phyloP scores from a whole-genome alignment of 345 rosid genomes.

The Hibiscus mutabilis region DNA sequence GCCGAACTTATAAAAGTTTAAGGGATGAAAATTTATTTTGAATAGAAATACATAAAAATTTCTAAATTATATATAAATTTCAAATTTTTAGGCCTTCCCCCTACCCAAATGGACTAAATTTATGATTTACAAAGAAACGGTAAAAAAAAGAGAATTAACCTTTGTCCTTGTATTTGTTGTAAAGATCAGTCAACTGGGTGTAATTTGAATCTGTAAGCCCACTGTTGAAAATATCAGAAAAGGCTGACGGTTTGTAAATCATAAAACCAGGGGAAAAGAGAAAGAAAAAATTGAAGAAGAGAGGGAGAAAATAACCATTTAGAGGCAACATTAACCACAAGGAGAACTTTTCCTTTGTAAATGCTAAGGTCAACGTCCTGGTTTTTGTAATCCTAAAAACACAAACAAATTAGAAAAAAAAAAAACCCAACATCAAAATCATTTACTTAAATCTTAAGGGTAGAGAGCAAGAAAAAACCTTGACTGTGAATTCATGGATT shows the following conservation, averaged over 20 bases:
- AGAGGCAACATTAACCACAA: constrained; percentile 87
- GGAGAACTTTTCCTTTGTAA: constrained; percentile 76
- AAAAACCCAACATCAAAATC: not conserved
- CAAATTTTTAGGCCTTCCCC: too few species aligned
- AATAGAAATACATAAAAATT: too few species aligned
- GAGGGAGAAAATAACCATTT: constrained; percentile 49
- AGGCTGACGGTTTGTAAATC: not conserved
- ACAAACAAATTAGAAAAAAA: not conserved
- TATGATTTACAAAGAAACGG: not conserved
- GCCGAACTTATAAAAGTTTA: too few species aligned
- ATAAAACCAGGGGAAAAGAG: not conserved
- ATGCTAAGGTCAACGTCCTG: constrained; percentile 60
- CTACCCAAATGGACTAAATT: too few species aligned
- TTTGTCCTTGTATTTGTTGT: constrained; percentile 57
- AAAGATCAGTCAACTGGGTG: constrained; percentile 73
- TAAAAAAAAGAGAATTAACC: constrained; percentile 29
- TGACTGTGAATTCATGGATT: constrained; percentile 63
- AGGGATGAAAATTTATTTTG: too few species aligned
- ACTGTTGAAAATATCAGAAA: constrained; percentile 32
- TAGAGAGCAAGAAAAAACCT: constrained; percentile 31
- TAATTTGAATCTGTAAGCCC: constrained; percentile 77
- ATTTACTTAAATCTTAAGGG: not conserved
- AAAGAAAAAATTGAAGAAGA: not conserved
- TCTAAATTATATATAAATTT: too few species aligned
- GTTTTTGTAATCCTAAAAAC: constrained; percentile 54